Conservation (phyloP, 2,329 filamentous ascomycete genomes). For the Geosmithia putterillii region DNA sequence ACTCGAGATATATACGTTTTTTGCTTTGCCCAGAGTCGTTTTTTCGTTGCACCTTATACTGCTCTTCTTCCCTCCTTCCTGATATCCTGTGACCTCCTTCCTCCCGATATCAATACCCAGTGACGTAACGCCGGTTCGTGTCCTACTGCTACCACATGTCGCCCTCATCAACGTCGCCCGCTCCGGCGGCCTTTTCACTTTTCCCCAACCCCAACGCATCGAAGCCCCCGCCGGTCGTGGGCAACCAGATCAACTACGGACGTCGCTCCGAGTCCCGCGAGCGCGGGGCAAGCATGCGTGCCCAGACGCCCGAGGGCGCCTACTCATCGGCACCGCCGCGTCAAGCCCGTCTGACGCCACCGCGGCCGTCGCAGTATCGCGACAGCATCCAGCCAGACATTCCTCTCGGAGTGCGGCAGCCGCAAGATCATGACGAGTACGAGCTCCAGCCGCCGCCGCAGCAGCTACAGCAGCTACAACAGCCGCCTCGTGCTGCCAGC, state of each 20-base stretch:
- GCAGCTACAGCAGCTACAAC: slow-evolving; percentile 3
- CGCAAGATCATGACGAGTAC: background rate
- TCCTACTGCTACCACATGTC: slow-evolving; percentile 1
- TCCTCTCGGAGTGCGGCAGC: background rate
- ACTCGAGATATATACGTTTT: background rate
- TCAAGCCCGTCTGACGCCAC: slow-evolving; percentile 10
- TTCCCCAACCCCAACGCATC: slow-evolving; percentile 37
- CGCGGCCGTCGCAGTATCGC: slow-evolving; percentile 6
- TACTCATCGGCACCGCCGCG: slow-evolving; percentile 10
- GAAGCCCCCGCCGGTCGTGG: slow-evolving; percentile 13
- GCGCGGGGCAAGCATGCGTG: slow-evolving; percentile 15
- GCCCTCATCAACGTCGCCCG: slow-evolving; percentile 13
- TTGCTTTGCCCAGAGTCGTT: background rate
- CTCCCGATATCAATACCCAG: background rate
- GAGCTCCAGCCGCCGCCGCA: slow-evolving; percentile 8
- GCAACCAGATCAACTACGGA: slow-evolving; percentile 27
- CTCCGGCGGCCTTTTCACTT: slow-evolving; percentile 40
- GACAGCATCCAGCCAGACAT: slow-evolving; percentile 1
- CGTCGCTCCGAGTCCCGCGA: slow-evolving; percentile 24
- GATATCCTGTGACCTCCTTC: background rate
- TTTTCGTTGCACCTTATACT: background rate
- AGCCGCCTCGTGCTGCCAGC: background rate
- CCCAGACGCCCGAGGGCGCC: slow-evolving; percentile 12
- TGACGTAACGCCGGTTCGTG: background rate
- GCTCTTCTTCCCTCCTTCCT: no score